These are phyloP conservation scores for Poa pratensis DNA, from an alignment of 176 grass and related monocot species.

Conservation along the genomic window DNA sequence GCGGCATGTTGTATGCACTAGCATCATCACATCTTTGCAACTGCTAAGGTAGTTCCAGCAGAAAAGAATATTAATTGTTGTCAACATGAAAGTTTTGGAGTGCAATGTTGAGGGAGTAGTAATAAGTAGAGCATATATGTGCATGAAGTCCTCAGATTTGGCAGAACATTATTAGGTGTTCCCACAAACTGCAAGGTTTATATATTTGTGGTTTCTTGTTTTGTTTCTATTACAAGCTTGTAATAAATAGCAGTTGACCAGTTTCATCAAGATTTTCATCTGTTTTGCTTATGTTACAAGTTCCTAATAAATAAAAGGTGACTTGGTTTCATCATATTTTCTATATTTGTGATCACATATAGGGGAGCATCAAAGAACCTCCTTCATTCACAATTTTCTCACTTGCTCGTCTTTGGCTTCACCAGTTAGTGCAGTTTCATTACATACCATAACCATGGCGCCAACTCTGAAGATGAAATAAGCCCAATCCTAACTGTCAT, in stretches of 20 bases:
- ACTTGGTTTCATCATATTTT: not conserved
- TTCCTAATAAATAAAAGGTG: not conserved
- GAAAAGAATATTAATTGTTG: not conserved
- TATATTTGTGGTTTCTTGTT: not conserved
- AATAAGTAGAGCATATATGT: not conserved
- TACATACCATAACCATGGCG: not conserved
- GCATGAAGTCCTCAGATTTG: not conserved
- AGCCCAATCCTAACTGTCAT: not conserved
- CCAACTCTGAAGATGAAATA: not conserved
- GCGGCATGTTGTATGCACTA: too few relatives aligned
- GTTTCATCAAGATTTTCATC: not conserved
- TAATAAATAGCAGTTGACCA: not conserved
- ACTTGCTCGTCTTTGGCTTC: not conserved
- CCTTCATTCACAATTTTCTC: not conserved
- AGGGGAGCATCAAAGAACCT: not conserved
- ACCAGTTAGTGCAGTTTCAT: not conserved
- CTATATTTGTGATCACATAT: not conserved
- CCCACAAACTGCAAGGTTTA: not conserved
- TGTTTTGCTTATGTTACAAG: not conserved
- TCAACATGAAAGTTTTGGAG: not conserved
- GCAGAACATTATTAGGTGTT: not conserved
- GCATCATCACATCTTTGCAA: not conserved
- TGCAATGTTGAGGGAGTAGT: not conserved
- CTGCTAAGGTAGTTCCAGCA: not conserved
- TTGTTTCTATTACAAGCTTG: not conserved